phyloP scores from a whole-genome alignment of 2,329 filamentous ascomycete species.

The Malbranchea cinnamomea region DNA sequence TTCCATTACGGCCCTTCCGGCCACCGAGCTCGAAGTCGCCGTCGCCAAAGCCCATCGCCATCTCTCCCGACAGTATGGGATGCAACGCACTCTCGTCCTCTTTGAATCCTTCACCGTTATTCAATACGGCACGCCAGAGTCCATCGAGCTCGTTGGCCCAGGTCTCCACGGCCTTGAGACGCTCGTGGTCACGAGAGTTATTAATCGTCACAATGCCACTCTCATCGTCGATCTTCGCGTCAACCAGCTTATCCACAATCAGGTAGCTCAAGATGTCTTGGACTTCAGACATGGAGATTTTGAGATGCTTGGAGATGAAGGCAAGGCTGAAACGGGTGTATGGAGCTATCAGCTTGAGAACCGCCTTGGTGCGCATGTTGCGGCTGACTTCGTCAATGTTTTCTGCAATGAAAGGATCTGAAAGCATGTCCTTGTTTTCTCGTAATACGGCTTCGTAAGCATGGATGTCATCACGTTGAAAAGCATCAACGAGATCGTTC shows the following conservation, averaged over 20 bases:
- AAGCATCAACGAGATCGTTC: constrained; percentile 93
- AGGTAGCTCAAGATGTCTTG: constrained; percentile 92
- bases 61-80: constrained; percentile 14
- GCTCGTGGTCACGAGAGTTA: constrained; percentile 51
- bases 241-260: constrained; percentile 69
- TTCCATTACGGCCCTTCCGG: too few relatives aligned
- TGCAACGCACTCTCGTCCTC: constrained; percentile 25
- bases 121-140: constrained; percentile 58
- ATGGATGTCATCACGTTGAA: constrained; percentile 88
- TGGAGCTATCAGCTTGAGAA: constrained; percentile 82
- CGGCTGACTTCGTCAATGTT: constrained; percentile 98
- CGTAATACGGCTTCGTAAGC: constrained; percentile 77
- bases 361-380: constrained; percentile 93
- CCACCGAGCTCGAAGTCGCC: constrained; percentile 13
- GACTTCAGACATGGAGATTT: constrained; percentile 72
- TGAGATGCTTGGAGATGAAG: constrained; percentile 79
- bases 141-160: constrained; percentile 56
- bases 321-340: constrained; percentile 82
- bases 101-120: constrained; percentile 55
- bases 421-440: constrained; percentile 74
- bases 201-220: constrained; percentile 70
- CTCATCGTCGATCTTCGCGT: constrained; percentile 80
- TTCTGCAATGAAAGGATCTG: constrained; percentile 91
- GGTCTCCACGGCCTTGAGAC: constrained; percentile 55
- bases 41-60: constrained; percentile 20